These are phyloP conservation scores for Paecilomyces sp. DNA, from an alignment of 2,329 filamentous ascomycete species.

Conservation along the genomic window DNA sequence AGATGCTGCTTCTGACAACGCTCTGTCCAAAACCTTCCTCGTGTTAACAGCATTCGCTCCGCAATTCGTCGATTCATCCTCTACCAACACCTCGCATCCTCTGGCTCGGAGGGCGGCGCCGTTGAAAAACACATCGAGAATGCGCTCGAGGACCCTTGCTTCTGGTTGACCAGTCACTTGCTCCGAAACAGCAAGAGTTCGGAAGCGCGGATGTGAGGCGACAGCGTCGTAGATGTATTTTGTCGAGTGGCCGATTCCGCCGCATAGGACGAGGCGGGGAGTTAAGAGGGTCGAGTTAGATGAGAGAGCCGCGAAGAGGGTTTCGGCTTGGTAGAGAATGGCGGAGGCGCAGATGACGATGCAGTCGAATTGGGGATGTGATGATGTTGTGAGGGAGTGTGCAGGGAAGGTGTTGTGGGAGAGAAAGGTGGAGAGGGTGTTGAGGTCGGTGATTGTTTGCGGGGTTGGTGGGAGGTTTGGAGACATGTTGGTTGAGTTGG, in stretches of 20 bases:
- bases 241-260: slow-evolving; percentile 42
- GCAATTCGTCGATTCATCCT: neutral
- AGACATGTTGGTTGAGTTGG: neutral
- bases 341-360: slow-evolving; percentile 36
- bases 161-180: neutral
- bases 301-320: slow-evolving; percentile 27
- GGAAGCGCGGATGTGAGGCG: slow-evolving; percentile 19
- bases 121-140: neutral
- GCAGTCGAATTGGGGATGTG: slow-evolving; percentile 16
- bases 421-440: slow-evolving; percentile 11
- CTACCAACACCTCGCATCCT: neutral
- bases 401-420: too few species aligned
- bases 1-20: neutral
- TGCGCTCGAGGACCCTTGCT: neutral
- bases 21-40: neutral
- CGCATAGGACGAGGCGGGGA: slow-evolving; percentile 34
- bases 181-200: slow-evolving; percentile 12
- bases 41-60: neutral
- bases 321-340: slow-evolving; percentile 28
- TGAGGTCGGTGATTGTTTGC: slow-evolving; percentile 17
- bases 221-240: slow-evolving; percentile 36
- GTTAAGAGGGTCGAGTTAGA: slow-evolving; percentile 17
- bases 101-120: neutral
- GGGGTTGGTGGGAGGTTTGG: slow-evolving; percentile 3
- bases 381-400: too few species aligned